Percentiles rank a stretch among this genome's conserved stretches.
These are phyloP conservation scores for Alternaria hordeiaustralica DNA, from an alignment of 2,329 filamentous ascomycete genomes.

Conservation along the genomic window DNA sequence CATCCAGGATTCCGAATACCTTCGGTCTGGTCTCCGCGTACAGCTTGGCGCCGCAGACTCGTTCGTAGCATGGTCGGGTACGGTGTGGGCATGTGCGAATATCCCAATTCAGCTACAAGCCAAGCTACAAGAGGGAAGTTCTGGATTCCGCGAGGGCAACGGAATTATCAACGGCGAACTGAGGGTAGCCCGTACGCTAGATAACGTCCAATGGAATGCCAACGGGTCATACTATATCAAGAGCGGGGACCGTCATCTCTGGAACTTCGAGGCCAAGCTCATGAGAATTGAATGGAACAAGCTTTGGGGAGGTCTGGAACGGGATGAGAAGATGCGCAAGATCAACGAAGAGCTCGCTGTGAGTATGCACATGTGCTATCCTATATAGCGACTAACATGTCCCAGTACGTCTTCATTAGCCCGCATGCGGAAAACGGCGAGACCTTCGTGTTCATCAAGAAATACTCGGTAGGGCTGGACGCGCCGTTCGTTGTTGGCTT, in stretches of 20 bases:
- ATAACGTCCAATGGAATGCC: slow-evolving; percentile 27
- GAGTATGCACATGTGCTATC: background rate
- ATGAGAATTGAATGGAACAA: slow-evolving; percentile 21
- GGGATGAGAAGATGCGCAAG: background rate
- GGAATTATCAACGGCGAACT: slow-evolving; percentile 18
- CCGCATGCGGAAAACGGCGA: slow-evolving; percentile 26
- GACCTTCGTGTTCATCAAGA: slow-evolving; percentile 38
- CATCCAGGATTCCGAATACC: background rate
- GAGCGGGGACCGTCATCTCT: slow-evolving; percentile 3
- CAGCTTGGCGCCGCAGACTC: slow-evolving; percentile 33
- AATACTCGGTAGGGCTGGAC: slow-evolving; percentile 14
- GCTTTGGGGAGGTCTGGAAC: slow-evolving; percentile 19
- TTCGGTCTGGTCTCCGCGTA: slow-evolving; percentile 23
- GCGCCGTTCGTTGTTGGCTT: slow-evolving; percentile 27
- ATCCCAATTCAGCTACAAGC: slow-evolving; percentile 16
- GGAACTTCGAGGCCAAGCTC: slow-evolving; percentile 17
- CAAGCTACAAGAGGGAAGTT: slow-evolving; percentile 15
- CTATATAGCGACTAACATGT: slow-evolving; percentile 12
- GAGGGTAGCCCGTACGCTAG: background rate
- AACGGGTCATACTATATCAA: slow-evolving; percentile 31
- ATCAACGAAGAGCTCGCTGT: slow-evolving; percentile 29
- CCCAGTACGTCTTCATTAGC: slow-evolving; percentile 29
- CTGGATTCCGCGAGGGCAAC: background rate
- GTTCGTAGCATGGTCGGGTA: slow-evolving; percentile 30
- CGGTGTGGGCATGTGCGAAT: slow-evolving; percentile 23